Evolutionary conservation across 73 alveolate genomes (phyloP).

Genomic region (Tetrahymena malaccensis): DNA sequence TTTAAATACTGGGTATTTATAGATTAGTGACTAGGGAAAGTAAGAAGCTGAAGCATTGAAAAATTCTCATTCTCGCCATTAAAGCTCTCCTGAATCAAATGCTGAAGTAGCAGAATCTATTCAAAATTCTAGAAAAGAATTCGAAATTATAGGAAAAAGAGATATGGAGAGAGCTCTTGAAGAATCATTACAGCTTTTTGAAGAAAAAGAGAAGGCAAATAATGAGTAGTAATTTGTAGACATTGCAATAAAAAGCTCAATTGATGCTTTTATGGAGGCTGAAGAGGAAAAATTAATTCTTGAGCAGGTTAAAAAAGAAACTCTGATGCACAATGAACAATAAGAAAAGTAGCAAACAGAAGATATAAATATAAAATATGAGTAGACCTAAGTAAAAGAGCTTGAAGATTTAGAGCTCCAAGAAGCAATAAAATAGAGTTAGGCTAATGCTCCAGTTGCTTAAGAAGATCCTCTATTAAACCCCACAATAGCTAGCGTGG

Average conservation of each 20-base stretch:
- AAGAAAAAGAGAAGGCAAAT: conserved; percentile 29
- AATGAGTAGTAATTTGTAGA: conserved; percentile 43
- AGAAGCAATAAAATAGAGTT: conserved; percentile 41
- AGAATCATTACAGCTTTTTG: background rate
- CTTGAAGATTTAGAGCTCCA: conserved; percentile 48
- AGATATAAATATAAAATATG: conserved; percentile 15
- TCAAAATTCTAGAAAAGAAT: conserved; percentile 46
- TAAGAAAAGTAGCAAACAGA: background rate
- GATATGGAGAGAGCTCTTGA: conserved; percentile 49
- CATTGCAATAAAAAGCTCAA: conserved; percentile 6
- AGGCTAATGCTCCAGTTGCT: background rate
- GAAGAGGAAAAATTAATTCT: conserved; percentile 4
- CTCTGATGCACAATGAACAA: background rate
- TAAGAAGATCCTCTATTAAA: conserved; percentile 37
- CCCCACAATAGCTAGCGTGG: conserved; percentile 29
- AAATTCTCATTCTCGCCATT: conserved; percentile 8
- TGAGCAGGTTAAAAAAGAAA: background rate
- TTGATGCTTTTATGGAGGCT: background rate
- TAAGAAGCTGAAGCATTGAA: conserved; percentile 64
- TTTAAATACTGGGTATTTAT: conserved; percentile 49
- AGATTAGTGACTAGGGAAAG: conserved; percentile 59
- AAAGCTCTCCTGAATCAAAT: background rate
- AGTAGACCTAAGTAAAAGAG: conserved; percentile 5
- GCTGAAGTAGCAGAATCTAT: conserved; percentile 10
- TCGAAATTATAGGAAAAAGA: conserved; percentile 23